phyloP scores from a whole-genome alignment of 345 rosid genomes.

The Lenwebbia sp. region DNA sequence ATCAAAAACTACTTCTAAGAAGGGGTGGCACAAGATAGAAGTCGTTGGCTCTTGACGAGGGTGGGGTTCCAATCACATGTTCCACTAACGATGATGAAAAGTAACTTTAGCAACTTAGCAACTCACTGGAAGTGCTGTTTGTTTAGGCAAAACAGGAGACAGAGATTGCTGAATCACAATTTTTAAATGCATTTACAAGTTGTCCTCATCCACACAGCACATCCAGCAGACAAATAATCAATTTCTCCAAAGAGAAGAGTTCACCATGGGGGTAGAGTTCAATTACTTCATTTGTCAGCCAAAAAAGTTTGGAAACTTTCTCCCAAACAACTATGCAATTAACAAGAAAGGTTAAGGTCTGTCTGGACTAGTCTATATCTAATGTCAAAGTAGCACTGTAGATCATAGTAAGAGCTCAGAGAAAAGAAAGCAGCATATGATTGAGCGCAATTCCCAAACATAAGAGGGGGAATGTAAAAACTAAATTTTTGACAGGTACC shows the following conservation, averaged over 20 bases:
- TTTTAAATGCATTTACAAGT: background rate
- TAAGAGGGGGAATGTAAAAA: background rate
- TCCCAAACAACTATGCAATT: background rate
- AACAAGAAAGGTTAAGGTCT: background rate
- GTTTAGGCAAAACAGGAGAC: background rate
- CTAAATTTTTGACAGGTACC: constrained; percentile 19
- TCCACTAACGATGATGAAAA: background rate
- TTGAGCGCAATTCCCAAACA: background rate
- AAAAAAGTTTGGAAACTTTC: background rate
- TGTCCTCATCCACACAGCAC: background rate
- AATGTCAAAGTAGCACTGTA: background rate
- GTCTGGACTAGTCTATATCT: background rate
- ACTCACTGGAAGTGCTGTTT: background rate
- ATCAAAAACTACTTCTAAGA: background rate
- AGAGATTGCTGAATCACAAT: background rate
- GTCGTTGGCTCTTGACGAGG: background rate
- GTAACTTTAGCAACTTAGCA: background rate
- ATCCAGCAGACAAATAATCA: background rate
- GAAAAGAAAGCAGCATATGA: background rate
- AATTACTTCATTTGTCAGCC: background rate
- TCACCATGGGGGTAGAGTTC: background rate
- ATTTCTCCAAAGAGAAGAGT: background rate
- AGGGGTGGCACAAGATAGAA: background rate
- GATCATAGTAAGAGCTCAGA: background rate
- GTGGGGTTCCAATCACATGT: background rate